Conservation (phyloP, 805 yeast genomes). For the Saccharomycopsis sp. region DNA sequence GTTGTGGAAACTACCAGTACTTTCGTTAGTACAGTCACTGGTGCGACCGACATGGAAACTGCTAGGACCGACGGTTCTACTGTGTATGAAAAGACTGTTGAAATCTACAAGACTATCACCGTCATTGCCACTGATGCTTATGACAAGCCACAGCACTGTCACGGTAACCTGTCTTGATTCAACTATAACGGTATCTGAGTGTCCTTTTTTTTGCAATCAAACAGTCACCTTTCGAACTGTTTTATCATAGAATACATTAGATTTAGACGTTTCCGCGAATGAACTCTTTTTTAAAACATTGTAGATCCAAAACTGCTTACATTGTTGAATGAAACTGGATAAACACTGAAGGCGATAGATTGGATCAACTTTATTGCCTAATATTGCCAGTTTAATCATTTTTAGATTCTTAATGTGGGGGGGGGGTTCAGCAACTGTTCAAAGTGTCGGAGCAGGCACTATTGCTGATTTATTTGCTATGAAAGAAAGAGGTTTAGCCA, state of each 20-base stretch:
- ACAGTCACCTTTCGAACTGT: too few species aligned
- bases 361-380: constrained; percentile 63
- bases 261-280: too few species aligned
- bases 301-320: constrained; percentile 64
- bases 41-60: neutral
- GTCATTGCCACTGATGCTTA: neutral
- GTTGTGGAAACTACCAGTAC: neutral
- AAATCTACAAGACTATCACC: too few species aligned
- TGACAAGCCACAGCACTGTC: too few species aligned
- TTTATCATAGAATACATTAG: too few species aligned
- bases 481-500: constrained; percentile 64
- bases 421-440: constrained; percentile 79
- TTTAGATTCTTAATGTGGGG: constrained; percentile 70
- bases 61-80: neutral
- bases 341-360: constrained; percentile 59
- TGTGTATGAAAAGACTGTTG: too few species aligned
- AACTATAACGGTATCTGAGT: too few species aligned
- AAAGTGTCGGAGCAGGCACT: constrained; percentile 86
- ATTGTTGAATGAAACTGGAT: constrained; percentile 57
- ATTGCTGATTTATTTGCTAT: constrained; percentile 65
- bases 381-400: constrained; percentile 54
- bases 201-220: too few species aligned
- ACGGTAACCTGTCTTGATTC: too few species aligned
- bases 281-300: too few species aligned
- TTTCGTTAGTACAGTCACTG: neutral